Conservation (phyloP, 2,329 filamentous ascomycete species). For the Colletotrichum abscissum region DNA sequence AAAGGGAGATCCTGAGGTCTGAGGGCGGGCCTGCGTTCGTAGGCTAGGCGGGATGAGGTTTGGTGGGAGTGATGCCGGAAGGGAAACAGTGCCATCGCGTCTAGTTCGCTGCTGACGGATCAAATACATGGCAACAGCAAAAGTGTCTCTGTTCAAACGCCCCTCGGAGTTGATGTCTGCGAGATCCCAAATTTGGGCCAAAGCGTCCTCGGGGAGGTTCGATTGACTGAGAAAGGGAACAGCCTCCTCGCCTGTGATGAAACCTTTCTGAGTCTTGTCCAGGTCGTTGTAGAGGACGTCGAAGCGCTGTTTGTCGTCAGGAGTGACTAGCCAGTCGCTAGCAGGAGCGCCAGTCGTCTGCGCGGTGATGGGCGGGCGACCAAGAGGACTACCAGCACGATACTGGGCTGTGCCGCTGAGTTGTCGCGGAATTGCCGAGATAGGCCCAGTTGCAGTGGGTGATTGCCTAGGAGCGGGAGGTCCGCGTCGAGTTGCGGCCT, state of each 20-base stretch:
- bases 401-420: constrained; percentile 77
- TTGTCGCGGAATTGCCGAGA: constrained; percentile 82
- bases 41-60: constrained; percentile 89
- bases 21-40: constrained; percentile 69
- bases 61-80: constrained; percentile 82
- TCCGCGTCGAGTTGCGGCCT: constrained; percentile 81
- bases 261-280: constrained; percentile 83
- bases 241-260: constrained; percentile 93
- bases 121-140: constrained; percentile 96
- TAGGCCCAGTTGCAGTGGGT: constrained; percentile 61
- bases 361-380: constrained; percentile 59
- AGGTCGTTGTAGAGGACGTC: constrained; percentile 87
- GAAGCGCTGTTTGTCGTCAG: constrained; percentile 87
- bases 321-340: constrained; percentile 82
- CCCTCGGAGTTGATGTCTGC: constrained; percentile 94
- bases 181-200: constrained; percentile 97
- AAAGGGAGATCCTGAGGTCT: constrained; percentile 65
- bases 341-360: constrained; percentile 51
- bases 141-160: constrained; percentile 86
- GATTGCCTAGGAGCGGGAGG: constrained; percentile 60
- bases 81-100: constrained; percentile 66
- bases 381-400: constrained; percentile 70
- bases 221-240: constrained; percentile 96
- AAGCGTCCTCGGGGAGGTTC: constrained; percentile 84
- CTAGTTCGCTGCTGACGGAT: constrained; percentile 89